phyloP scores from a whole-genome alignment of 2,329 filamentous ascomycete genomes.

The Chrysosporium queenslandicum region DNA sequence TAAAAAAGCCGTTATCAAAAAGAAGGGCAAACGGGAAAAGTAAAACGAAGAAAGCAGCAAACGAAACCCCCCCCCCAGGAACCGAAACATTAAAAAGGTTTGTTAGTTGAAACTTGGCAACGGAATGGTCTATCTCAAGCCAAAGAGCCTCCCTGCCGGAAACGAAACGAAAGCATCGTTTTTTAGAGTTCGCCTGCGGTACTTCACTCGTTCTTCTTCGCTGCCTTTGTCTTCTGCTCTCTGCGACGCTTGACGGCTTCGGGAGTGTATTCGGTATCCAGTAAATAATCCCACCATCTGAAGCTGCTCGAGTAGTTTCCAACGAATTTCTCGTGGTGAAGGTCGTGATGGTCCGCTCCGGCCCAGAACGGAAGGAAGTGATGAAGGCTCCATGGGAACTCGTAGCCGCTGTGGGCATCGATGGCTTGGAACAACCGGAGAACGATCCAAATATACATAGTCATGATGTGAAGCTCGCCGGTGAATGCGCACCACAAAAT shows the following conservation, averaged over 20 bases:
- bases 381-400: constrained; percentile 94
- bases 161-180: not conserved
- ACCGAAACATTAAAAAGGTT: not conserved
- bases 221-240: constrained; percentile 40
- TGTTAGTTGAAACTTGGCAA: not conserved
- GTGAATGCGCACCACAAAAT: constrained; percentile 76
- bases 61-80: not conserved
- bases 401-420: constrained; percentile 93
- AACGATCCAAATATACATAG: constrained; percentile 96
- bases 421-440: constrained; percentile 93
- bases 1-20: constrained; percentile 3
- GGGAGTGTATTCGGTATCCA: constrained; percentile 87
- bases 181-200: not conserved
- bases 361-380: constrained; percentile 98
- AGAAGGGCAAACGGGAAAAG: not conserved
- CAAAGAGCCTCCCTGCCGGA: not conserved
- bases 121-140: not conserved
- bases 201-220: constrained; percentile 16
- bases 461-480: constrained; percentile 82
- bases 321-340: constrained; percentile 97
- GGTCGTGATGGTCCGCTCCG: constrained; percentile 89
- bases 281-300: constrained; percentile 93
- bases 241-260: constrained; percentile 77
- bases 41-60: not conserved
- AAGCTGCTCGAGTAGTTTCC: constrained; percentile 98